Evolutionary conservation across 352 stramenopile genomes (phyloP).

Genomic region (Pythium pectinolyticum): DNA sequence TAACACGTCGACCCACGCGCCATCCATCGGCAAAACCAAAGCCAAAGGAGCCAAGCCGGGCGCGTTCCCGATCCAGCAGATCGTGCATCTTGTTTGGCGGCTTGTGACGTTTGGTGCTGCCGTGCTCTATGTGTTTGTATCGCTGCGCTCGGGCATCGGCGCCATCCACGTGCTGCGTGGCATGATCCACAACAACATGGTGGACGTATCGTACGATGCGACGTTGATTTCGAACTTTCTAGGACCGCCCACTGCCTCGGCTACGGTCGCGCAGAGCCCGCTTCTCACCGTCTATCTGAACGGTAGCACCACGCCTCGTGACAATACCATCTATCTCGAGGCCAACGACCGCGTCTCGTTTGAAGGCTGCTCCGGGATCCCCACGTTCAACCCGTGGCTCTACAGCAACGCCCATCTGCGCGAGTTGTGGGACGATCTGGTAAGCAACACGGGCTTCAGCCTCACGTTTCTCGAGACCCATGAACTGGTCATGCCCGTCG

Average conservation of each 20-base stretch:
- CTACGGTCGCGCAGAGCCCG: too few species aligned
- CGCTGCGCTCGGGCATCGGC: too few species aligned
- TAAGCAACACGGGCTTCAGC: slow-evolving; percentile 35
- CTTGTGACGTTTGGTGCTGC: too few species aligned
- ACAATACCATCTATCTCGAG: slow-evolving; percentile 40
- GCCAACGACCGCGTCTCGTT: slow-evolving; percentile 9
- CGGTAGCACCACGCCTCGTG: slow-evolving; percentile 32
- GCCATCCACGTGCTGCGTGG: slow-evolving; percentile 29
- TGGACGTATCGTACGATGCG: slow-evolving; percentile 13
- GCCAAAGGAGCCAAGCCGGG: too few species aligned
- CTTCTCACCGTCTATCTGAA: slow-evolving; percentile 28
- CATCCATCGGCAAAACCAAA: too few species aligned
- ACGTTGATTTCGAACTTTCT: slow-evolving; percentile 35
- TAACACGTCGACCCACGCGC: too few species aligned
- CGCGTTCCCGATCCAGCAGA: too few species aligned
- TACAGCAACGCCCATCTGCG: slow-evolving; percentile 43
- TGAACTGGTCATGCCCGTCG: slow-evolving; percentile 44
- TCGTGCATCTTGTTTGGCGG: too few species aligned
- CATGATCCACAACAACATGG: slow-evolving; percentile 18
- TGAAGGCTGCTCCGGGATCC: slow-evolving; percentile 6
- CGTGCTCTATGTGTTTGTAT: too few species aligned
- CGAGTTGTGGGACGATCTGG: slow-evolving; percentile 23
- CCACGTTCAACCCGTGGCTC: background rate
- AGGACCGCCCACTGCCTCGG: slow-evolving; percentile 26
- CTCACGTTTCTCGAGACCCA: slow-evolving; percentile 31